These are phyloP conservation scores for Halophytophthora batemanensis DNA, from an alignment of 352 stramenopile genomes.

Conservation along the genomic window DNA sequence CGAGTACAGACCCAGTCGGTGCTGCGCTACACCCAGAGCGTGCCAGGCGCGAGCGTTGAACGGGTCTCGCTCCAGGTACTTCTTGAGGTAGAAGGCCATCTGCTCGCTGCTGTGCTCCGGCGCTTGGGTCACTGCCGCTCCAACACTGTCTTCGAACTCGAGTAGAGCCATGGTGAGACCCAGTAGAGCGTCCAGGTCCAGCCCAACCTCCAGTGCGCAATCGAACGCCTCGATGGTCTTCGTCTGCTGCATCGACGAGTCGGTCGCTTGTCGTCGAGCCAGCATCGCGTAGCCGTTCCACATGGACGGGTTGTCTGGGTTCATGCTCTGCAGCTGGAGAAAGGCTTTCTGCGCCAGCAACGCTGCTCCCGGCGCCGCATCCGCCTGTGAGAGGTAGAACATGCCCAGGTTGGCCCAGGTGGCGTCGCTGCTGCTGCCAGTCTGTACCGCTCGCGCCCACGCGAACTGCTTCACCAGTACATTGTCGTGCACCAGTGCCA, in stretches of 20 bases:
- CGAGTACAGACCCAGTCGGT: constrained; percentile 45
- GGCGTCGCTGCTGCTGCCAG: constrained; percentile 46
- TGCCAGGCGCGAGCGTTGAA: constrained; percentile 58
- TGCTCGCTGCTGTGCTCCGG: constrained; percentile 28
- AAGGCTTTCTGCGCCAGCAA: constrained; percentile 72
- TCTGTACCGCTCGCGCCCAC: constrained; percentile 69
- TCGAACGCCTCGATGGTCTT: constrained; percentile 72
- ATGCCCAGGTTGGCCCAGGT: constrained; percentile 86
- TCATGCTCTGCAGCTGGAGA: constrained; percentile 79
- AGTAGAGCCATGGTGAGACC: constrained; percentile 47
- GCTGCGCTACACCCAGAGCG: constrained; percentile 56
- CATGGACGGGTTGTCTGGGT: constrained; percentile 79
- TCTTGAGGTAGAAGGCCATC: constrained; percentile 71
- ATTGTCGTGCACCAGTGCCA: constrained; percentile 61
- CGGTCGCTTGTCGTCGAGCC: constrained; percentile 36
- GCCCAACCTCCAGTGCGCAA: constrained; percentile 68
- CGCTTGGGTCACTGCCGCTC: constrained; percentile 14
- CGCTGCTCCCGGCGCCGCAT: constrained; percentile 21
- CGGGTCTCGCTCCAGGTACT: constrained; percentile 77
- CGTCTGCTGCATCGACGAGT: constrained; percentile 27
- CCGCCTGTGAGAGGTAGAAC: constrained; percentile 61
- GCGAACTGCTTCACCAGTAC: constrained; percentile 77
- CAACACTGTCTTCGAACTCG: constrained; percentile 17
- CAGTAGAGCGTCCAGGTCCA: constrained; percentile 73
- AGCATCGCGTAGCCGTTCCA: constrained; percentile 87